Base-by-base conservation (phyloP, 495 filamentous ascomycete species). In the Talaromyces borbonicus region DNA sequence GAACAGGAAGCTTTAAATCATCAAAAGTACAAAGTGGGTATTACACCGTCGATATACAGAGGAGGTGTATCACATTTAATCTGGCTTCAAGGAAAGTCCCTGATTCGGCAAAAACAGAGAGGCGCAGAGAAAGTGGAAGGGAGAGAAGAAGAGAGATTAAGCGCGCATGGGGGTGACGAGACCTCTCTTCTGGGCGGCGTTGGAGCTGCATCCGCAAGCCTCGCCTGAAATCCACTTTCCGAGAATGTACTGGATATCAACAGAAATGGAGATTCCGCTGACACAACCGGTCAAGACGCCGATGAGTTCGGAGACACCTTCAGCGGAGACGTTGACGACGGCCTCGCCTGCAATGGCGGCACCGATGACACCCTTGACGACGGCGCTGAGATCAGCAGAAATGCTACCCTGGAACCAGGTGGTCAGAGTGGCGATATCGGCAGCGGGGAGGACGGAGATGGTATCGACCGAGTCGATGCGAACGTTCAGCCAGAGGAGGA, bases 401-500 rank as follows among this genome's bases (percentile, higher is more conserved):
- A 71, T 52, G 27, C 65, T 55, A 22, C 43, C 43, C 9, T 14
- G 30, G 19, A 46, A 19, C 43, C 43, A 46, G 30, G 43, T 29
- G 18, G 43, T 46, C 16, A 46, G 26, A 19, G 22, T 35, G 26
- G 49, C 30, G n/a, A 46, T 47, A 30, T 51, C 49, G 16, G 35
- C 25, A 8, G 43, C 37, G 29, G 29, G 9, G 38, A 69, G 52
- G 35, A 50, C 36, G 40, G 55, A 54, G 22, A 68, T 38, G 51
- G 56, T 54, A 26, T 61, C 39, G 22, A 56, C 58, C 44, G 52
- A 56, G 12, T 65, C 60, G 27, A 40, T 56, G 19, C 53, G 51
- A 20, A 59, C 61, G 8, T 65, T 65, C 39, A 71, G 54, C 68
- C 68, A 71, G 55, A 67, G 55, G 18, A 66, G 38, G 33, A 71